A percentile compares a stretch with the other conserved stretches of the same genome.
Evolutionary conservation across 306 rosid species (phyloP).

Genomic region (Lotus japonicus): DNA sequence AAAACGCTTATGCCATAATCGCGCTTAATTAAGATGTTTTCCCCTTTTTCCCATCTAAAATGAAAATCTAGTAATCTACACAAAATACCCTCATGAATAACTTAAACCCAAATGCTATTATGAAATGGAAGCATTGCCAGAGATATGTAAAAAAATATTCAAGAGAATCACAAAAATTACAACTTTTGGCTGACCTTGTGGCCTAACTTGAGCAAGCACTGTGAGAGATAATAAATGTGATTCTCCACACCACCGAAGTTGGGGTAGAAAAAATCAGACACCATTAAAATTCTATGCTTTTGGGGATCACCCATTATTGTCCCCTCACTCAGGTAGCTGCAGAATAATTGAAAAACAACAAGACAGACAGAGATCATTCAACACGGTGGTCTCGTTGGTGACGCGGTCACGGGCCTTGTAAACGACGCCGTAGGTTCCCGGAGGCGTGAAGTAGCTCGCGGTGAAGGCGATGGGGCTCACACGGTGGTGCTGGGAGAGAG

Average conservation of each 20-base stretch:
- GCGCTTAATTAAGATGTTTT: too few species aligned
- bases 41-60: neutral
- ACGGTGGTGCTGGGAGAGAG: too few species aligned
- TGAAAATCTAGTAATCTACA: neutral
- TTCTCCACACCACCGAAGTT: conserved; percentile 91
- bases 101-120: neutral
- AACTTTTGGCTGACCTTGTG: conserved; percentile 61
- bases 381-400: conserved; percentile 71
- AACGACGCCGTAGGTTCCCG: conserved; percentile 89
- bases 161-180: neutral
- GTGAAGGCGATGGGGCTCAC: too few species aligned
- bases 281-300: conserved; percentile 71
- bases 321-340: too few species aligned
- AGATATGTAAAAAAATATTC: neutral
- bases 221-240: conserved; percentile 79
- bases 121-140: neutral
- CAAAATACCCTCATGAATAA: neutral
- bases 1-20: too few species aligned
- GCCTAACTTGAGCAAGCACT: conserved; percentile 79
- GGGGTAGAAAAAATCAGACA: conserved; percentile 92
- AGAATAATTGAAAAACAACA: too few species aligned
- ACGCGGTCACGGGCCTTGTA: conserved; percentile 77
- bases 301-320: conserved; percentile 49
- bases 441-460: too few species aligned
- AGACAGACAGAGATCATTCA: too few species aligned